Base-by-base conservation (phyloP, 805 yeast species). In the Wickerhamomyces bovis region DNA sequence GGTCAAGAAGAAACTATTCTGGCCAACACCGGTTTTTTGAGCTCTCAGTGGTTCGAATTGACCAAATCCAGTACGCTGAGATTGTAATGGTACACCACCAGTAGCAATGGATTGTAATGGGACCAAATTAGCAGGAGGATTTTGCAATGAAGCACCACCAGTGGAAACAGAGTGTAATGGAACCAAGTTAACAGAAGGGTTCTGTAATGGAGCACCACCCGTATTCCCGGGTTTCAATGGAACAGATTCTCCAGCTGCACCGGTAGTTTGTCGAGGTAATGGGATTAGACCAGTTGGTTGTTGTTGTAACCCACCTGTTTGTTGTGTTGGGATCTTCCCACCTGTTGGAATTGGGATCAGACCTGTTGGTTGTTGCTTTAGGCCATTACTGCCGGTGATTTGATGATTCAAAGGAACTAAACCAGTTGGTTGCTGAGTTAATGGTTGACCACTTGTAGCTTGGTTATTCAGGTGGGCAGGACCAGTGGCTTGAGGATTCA, bases 311-410 rank as follows among this genome's bases (percentile, higher is more conserved):
- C 21, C 33, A 40, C 13, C 39, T 44, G 28, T 43, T 41, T 28
- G 36, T 33, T 33, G 36, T 16, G 20, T 33, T 18, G n/a, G 36
- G 9, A 33, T 16, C 20, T 33, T 33, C 7, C 39, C 39, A 12
- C 39, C 39, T 9, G 39, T 36, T 19, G 39, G 23, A 11, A 36
- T 20, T 36, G 38, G 44, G 26, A 25, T 8, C 18, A 77, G 71
- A 2, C 89, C 87, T 2, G 92, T 83, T 46, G 76, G 76, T 60
- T 83, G 89, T 15, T 83, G 77, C 47, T 72, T 79, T 44, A 77
- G 30, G 13, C 33, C 21, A 15, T 40, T 35, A 19, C 39, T 19
- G 12, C 43, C 39, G 38, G 44, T n/a, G 22, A 31, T 65, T 6
- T 36, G 39, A 20, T 25, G 8, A 19, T 36, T 36, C 23, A 36